These are phyloP conservation scores for Roridomyces roridus DNA, from an alignment of 768 basidiomycete genomes.

Conservation along the genomic window DNA sequence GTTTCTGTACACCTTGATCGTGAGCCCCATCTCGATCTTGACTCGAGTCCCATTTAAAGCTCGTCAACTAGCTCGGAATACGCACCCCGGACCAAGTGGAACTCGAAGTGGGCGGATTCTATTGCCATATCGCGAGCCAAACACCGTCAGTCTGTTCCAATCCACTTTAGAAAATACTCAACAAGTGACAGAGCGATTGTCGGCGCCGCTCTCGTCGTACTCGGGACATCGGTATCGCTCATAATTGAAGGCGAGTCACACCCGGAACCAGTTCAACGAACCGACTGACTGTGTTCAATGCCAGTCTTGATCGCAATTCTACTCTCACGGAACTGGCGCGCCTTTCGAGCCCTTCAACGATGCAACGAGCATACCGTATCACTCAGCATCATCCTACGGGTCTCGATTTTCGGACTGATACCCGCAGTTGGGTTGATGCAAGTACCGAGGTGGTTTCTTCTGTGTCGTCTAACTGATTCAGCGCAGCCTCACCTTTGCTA, in stretches of 20 bases:
- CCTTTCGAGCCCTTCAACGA: slow-evolving; percentile 10
- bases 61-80: slow-evolving; percentile 12
- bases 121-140: background rate
- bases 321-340: slow-evolving; percentile 13
- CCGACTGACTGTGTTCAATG: background rate
- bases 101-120: slow-evolving; percentile 13
- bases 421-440: slow-evolving; percentile 7
- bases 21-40: background rate
- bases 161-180: no score
- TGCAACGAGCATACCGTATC: slow-evolving; percentile 13
- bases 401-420: slow-evolving; percentile 10
- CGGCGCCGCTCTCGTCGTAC: background rate
- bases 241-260: slow-evolving; percentile 8
- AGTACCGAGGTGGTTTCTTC: no score
- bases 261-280: no score
- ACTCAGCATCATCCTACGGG: slow-evolving; percentile 15
- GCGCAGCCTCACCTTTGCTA: slow-evolving; percentile 11
- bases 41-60: background rate
- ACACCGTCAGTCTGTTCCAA: background rate
- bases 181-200: slow-evolving; percentile 6
- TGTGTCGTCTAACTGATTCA: no score
- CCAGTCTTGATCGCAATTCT: slow-evolving; percentile 3
- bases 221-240: background rate
- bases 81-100: background rate
- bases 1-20: slow-evolving; percentile 9